These are phyloP conservation scores for Geranium rotundifolium DNA, from an alignment of 345 rosid genomes.

Conservation along the genomic window DNA sequence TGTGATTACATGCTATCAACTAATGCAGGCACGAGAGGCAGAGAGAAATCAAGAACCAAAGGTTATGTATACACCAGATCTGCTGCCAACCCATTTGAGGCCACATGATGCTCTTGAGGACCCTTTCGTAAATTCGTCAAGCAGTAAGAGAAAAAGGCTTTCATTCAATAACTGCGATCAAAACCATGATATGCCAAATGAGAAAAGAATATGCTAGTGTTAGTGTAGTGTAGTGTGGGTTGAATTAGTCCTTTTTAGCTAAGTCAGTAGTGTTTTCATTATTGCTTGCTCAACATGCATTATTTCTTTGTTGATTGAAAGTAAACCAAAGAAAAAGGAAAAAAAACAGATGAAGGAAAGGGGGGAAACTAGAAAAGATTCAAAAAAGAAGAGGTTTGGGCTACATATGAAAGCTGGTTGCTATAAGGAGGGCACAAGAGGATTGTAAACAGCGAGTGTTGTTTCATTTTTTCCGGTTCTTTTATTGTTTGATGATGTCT, in stretches of 20 bases:
- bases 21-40: slow-evolving; percentile 16
- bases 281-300: background rate
- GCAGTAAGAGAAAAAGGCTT: slow-evolving; percentile 25
- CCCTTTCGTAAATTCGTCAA: slow-evolving; percentile 4
- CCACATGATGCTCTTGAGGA: slow-evolving; percentile 6
- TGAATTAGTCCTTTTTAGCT: background rate
- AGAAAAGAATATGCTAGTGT: slow-evolving; percentile 8
- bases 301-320: slow-evolving; percentile 3
- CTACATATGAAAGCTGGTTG: too few relatives aligned
- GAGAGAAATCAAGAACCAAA: background rate
- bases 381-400: background rate
- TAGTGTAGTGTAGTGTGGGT: background rate
- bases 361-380: slow-evolving; percentile 4
- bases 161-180: slow-evolving; percentile 17
- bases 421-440: too few relatives aligned
- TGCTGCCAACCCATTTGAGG: slow-evolving; percentile 11
- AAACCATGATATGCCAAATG: slow-evolving; percentile 1
- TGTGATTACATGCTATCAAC: slow-evolving; percentile 33
- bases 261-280: slow-evolving; percentile 2
- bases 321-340: slow-evolving; percentile 1
- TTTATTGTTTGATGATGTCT: too few relatives aligned
- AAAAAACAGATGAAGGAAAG: slow-evolving; percentile 6
- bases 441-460: too few relatives aligned
- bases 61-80: background rate
- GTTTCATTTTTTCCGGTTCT: too few relatives aligned